Evolutionary conservation across 306 rosid genomes (phyloP), one percentile per base, ranked within the genome.

Genomic region (Lotus japonicus): DNA sequence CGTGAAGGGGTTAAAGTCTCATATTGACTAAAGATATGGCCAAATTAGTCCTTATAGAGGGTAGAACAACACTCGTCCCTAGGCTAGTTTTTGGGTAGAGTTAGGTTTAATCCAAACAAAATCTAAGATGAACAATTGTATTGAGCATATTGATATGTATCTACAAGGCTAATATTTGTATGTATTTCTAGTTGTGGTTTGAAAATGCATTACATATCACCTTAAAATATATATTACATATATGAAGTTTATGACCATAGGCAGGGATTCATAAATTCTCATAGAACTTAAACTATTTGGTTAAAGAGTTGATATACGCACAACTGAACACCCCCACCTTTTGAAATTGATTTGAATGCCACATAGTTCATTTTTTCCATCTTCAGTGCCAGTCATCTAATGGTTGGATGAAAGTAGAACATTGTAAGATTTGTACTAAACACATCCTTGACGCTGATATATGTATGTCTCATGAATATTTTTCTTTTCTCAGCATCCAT

Each of bases 401-500:
- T 52, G 61, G 35, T 26, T 39, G 41, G 52, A 67, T 45, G 54
- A 51, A 60, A 39, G 33, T 41, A 7, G 68, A 70, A 55, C 39
- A 49, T 65, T 48, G 48, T 15, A 39, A 48, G 41, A 31, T 31
- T 65, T 55, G 55, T 49, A 41, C 57, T 9, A n/a, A 58, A 7
- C n/a, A 68, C 50, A 15, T 16, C 58, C n/a, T 49, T 60, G 35
- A 31, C 23, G 23, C 23, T 21, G 23, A 16, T 46, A 11, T 33
- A 9, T 64, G 11, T 49, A 14, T 45, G 11, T 35, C 81, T 76
- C 11, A 71, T 14, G 14, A 60, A 55, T 15, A 49, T 6, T 77
- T 51, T 21, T 44, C 6, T 52, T 39, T 44, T 52, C 64, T 65
- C 61, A 52, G 75, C 83, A 78, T 81, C 76, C 68, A 66, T 82